Evolutionary conservation across 495 filamentous ascomycete species (phyloP).

Genomic region (Darksidea phi): DNA sequence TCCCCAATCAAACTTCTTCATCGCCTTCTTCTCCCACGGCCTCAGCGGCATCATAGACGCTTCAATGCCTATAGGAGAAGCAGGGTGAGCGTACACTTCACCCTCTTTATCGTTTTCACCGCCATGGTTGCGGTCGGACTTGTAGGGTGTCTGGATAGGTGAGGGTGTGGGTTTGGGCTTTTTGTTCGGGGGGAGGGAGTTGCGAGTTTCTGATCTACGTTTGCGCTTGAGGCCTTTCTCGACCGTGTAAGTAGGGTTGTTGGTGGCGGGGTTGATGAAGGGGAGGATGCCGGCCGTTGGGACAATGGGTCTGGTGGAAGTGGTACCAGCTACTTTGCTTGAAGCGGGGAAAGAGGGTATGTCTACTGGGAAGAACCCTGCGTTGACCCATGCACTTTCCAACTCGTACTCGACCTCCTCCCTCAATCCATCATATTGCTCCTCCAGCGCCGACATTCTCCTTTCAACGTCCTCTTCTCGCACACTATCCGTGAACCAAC

Average conservation of each 20-base stretch:
- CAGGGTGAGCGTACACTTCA: neutral
- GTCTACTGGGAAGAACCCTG: slow-evolving; percentile 6
- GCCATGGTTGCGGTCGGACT: neutral
- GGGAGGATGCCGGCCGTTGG: neutral
- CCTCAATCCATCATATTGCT: slow-evolving; percentile 1
- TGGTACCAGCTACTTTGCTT: neutral
- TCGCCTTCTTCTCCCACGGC: neutral
- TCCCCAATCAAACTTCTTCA: slow-evolving; percentile 5
- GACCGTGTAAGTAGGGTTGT: neutral
- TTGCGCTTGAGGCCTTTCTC: slow-evolving; percentile 1
- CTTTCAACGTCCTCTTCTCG: neutral
- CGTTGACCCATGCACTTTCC: slow-evolving; percentile 10
- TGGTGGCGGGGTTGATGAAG: neutral
- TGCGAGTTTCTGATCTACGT: neutral
- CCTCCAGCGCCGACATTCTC: slow-evolving; percentile 2
- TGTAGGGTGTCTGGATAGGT: no score
- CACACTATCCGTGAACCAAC: neutral
- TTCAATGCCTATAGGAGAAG: neutral
- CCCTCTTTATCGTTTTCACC: neutral
- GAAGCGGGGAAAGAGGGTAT: neutral
- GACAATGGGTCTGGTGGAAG: neutral
- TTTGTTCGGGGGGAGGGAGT: no score
- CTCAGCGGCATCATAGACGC: slow-evolving; percentile 1
- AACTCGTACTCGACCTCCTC: slow-evolving; percentile 13
- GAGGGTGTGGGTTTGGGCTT: no score